phyloP scores from a whole-genome alignment of 2,329 filamentous ascomycete species.

The Penicillium sp. region DNA sequence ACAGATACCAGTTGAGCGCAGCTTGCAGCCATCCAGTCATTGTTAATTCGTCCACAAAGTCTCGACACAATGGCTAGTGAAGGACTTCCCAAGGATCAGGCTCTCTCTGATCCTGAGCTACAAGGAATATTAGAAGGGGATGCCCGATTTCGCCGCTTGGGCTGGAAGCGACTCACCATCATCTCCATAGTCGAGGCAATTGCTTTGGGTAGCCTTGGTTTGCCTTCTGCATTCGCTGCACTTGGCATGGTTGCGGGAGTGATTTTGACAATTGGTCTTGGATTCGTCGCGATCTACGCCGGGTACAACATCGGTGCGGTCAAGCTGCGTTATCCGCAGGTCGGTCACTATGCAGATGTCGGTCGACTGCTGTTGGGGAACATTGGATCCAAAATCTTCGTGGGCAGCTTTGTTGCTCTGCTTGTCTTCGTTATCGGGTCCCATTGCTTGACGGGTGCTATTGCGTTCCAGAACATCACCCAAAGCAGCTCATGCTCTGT shows the following conservation, averaged over 20 bases:
- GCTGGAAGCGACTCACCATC: slow-evolving; percentile 7
- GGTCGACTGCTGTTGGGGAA: background rate
- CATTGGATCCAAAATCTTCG: slow-evolving; percentile 6
- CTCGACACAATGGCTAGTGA: slow-evolving; percentile 2
- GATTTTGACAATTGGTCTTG: background rate
- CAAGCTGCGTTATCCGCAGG: slow-evolving; percentile 6
- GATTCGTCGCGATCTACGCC: slow-evolving; percentile 7
- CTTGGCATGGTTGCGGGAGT: slow-evolving; percentile 3
- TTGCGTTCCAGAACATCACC: slow-evolving; percentile 5
- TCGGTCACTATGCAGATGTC: slow-evolving; percentile 8
- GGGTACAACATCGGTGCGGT: slow-evolving; percentile 5
- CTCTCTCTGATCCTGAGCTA: slow-evolving; percentile 1
- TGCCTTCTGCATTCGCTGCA: slow-evolving; percentile 7
- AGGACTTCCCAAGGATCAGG: slow-evolving; percentile 3
- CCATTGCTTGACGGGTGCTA: slow-evolving; percentile 5
- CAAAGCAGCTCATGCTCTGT: slow-evolving; percentile 3
- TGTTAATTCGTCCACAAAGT: no score
- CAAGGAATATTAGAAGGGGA: slow-evolving; percentile 1
- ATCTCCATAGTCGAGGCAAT: slow-evolving; percentile 8
- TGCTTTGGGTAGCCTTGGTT: slow-evolving; percentile 5
- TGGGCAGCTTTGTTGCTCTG: slow-evolving; percentile 7
- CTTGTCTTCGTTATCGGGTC: slow-evolving; percentile 9
- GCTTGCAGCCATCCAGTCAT: background rate
- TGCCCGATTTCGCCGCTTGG: slow-evolving; percentile 2
- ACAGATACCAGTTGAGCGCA: background rate